A percentile compares a stretch with the other conserved stretches of the same genome.
Conservation (phyloP, 805 yeast species). For the Wilhelminamyces savonicus region DNA sequence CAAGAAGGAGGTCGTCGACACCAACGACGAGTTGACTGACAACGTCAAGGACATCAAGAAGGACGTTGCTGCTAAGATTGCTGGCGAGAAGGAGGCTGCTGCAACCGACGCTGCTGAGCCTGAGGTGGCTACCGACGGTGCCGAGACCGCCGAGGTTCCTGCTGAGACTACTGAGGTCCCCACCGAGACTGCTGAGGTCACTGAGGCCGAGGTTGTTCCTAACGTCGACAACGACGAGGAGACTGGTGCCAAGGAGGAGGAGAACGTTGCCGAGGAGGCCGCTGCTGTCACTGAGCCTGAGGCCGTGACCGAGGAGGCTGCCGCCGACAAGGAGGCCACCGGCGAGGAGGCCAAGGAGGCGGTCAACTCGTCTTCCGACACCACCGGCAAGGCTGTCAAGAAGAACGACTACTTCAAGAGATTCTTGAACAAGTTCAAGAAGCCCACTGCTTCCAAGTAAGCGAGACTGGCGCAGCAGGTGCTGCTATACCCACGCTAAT, state of each 20-base stretch:
- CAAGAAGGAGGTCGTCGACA: conserved; percentile 1
- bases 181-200: conserved; percentile 1
- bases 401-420: conserved; percentile 33
- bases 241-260: not conserved
- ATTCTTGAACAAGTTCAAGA: conserved; percentile 30
- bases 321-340: conserved; percentile 5
- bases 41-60: too few relatives aligned
- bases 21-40: not conserved
- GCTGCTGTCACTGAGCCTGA: conserved; percentile 4
- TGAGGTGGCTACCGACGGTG: conserved; percentile 5
- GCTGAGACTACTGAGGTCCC: too few relatives aligned
- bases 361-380: conserved; percentile 17
- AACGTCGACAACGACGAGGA: conserved; percentile 6
- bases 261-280: conserved; percentile 2
- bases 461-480: too few relatives aligned
- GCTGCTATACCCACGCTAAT: too few relatives aligned
- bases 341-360: conserved; percentile 7
- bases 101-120: conserved; percentile 2
- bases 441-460: conserved; percentile 13
- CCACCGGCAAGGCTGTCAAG: conserved; percentile 28
- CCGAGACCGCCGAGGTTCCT: not conserved
- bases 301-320: conserved; percentile 2
- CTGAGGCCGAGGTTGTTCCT: conserved; percentile 4
- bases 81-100: conserved; percentile 3
- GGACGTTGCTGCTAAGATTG: conserved; percentile 1